A percentile compares a stretch with the other conserved stretches of the same genome.
phyloP scores from a whole-genome alignment of 306 rosid species.

The Abrus pulchellus region DNA sequence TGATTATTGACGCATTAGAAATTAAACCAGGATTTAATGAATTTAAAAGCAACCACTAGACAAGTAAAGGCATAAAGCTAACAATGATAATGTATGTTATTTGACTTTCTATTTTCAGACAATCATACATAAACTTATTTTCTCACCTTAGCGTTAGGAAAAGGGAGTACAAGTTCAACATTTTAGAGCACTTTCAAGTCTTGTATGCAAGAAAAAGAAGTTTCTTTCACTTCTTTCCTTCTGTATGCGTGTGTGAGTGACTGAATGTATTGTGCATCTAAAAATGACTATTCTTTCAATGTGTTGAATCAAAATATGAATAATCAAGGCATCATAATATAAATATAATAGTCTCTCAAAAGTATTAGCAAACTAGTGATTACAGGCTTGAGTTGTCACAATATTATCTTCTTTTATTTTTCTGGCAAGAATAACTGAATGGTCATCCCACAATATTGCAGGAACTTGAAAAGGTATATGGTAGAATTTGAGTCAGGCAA shows the following conservation, averaged over 20 bases:
- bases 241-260: neutral
- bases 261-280: neutral
- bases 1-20: conserved; percentile 33
- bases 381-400: neutral
- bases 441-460: neutral
- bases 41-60: conserved; percentile 3
- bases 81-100: neutral
- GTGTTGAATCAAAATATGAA: conserved; percentile 6
- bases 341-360: neutral
- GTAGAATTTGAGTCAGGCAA: conserved; percentile 2
- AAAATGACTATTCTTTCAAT: neutral
- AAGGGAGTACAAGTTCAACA: neutral
- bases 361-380: neutral
- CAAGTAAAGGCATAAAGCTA: conserved; percentile 16
- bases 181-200: conserved; percentile 21
- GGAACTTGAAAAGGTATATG: neutral
- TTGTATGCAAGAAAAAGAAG: neutral
- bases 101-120: conserved; percentile 15
- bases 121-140: conserved; percentile 8
- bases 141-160: conserved; percentile 1
- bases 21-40: conserved; percentile 17
- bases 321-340: neutral
- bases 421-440: conserved; percentile 14
- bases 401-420: neutral
- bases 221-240: conserved; percentile 2